Evolutionary conservation across 2,329 filamentous ascomycete genomes (phyloP), one percentile per base, ranked within the genome.

Genomic region (Madurella fahalii): DNA sequence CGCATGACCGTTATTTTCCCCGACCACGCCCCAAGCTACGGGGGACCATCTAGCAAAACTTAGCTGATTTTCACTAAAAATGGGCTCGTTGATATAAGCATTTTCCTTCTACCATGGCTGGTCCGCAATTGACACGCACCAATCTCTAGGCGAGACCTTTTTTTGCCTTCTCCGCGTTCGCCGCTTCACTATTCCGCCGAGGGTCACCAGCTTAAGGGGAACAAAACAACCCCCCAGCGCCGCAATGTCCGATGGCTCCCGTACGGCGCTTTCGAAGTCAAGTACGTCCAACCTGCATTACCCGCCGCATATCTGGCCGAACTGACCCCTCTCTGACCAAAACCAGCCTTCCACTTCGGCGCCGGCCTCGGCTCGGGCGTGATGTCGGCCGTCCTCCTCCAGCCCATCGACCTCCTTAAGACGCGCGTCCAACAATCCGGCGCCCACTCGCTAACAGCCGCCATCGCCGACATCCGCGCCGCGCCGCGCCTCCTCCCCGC

Each of bases 321-420:
- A 20, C 43, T 49, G 43, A 52, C 31, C 42, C n/a, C 18, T 31
- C 13, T 40, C 20, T 12, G 17, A 17, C 20, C 11, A 40, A 16
- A 20, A 42, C 58, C 64, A 89, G 85, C 82, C 62, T 91, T 90
- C 70, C 94, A 97, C 74, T 95, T 97, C 71, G 73, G 86, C 62
- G 93, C 92, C 60, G 94, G 94, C 59, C 82, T 97, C 53, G 83
- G 84, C 66, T 96, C 92, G 8, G 94, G 94, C 65, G 80, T 95
- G 48, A 82, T 90, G 61, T 94, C 91, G 50, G 92, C 94, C 52
- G 85, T 95, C 56, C 84, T 97, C 52, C 82, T 99, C 15, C 94
- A 99, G 72, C 94, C 94, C 25, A 88, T 94, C 66, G 94, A 99
- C 73, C 85, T 99, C 4, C 84, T 99, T 69, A 99, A 99, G 73